These are phyloP conservation scores for Paecilomyces sp. DNA, from an alignment of 2,329 filamentous ascomycete species.

Conservation along the genomic window DNA sequence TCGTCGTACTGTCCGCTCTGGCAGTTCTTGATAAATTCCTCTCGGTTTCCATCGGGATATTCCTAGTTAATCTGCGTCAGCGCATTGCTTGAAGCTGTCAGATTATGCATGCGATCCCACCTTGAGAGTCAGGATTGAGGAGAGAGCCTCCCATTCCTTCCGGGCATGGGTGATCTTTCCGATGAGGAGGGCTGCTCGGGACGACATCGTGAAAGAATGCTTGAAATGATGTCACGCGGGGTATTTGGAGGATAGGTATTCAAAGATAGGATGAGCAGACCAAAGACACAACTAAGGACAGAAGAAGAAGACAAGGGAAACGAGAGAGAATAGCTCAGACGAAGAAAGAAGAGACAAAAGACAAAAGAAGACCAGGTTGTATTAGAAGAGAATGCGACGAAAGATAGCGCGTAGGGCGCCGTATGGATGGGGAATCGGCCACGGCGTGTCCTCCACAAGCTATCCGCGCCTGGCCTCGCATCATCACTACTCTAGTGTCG, in stretches of 20 bases:
- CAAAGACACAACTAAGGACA: background rate
- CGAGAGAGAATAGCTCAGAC: background rate
- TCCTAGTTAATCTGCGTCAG: constrained; percentile 30
- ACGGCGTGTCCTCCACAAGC: background rate
- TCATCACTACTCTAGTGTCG: background rate
- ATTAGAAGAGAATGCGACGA: background rate
- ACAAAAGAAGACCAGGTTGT: background rate
- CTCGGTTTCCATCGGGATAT: constrained; percentile 46
- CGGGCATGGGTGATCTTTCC: constrained; percentile 36
- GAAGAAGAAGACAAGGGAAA: background rate
- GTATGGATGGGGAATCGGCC: background rate
- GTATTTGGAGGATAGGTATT: background rate
- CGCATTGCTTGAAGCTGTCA: background rate
- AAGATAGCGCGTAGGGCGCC: background rate
- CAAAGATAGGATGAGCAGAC: background rate
- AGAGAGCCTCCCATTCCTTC: constrained; percentile 36
- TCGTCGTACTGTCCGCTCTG: constrained; percentile 49
- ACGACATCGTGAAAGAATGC: constrained; percentile 20
- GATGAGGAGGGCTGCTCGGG: constrained; percentile 37
- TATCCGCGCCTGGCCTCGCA: background rate
- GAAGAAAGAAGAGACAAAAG: background rate
- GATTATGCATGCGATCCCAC: constrained; percentile 12
- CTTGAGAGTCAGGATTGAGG: constrained; percentile 35
- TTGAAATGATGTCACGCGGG: constrained; percentile 2
- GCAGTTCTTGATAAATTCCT: constrained; percentile 50